Evolutionary conservation across 2,329 filamentous ascomycete genomes (phyloP), one percentile per base, ranked within the genome.

Genomic region (Aureobasidium melanogenum): DNA sequence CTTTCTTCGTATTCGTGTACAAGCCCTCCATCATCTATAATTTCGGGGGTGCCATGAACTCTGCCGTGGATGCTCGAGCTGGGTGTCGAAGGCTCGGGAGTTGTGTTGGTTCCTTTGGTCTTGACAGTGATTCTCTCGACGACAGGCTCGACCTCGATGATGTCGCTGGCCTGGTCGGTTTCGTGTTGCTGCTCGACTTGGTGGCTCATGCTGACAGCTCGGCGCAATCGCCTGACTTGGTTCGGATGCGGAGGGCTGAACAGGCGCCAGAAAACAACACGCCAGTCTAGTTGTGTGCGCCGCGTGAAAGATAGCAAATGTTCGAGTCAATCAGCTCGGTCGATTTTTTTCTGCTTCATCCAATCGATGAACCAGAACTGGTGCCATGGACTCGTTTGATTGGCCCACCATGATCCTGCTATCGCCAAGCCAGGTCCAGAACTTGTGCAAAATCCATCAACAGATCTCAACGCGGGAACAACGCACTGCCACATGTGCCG

Each of bases 1-100:
- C 74, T 65, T 56, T 72, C 68, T 32, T 74, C 74, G 10, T 76
- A 68, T 39, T 72, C 72, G 46, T 76, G 75, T 17, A 71, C 74
- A 9, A 70, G 65, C 26, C 69, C 68, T 43, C 69, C 64, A 26
- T 66, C 62, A 39, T 64, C 66, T 46, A 72, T 60, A 47, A 75
- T 62, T 57, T 76, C 71, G 4, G 75, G 73, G 8, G 69, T 64
- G 48, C 73, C 75, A 65, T 77, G 74, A 61, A 44, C 22, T n/a
- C 54, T 44, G 22, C 50, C 61, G 14, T 61, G 47, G 19, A 59
- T 63, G 15, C 67, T 63, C 9, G 66, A 66, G 30, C 64, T 59
- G 36, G 64, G 63, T 38, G 63, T 67, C 1, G 67, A 66, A 6
- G 62, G 63, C 17, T 61, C 63, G 10, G 66, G 63, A 4, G 66